phyloP scores from a whole-genome alignment of 345 rosid genomes.

The Lepidium didymum region DNA sequence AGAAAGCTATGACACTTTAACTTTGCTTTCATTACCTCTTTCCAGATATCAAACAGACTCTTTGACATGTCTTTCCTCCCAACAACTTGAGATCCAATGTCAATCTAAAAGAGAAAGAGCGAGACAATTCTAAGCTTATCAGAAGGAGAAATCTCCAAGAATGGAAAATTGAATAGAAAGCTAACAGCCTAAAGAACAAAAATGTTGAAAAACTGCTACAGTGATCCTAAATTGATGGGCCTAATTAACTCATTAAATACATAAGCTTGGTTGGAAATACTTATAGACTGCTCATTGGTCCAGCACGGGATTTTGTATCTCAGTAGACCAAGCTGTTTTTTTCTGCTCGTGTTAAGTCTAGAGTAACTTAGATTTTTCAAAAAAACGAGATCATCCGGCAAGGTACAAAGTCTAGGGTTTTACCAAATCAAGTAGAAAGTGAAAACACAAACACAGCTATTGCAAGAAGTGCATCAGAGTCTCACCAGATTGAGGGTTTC shows the following conservation, averaged over 20 bases:
- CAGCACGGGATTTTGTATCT: background rate
- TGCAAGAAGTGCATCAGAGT: slow-evolving; percentile 4
- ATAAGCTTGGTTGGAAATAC: background rate
- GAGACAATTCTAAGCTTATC: background rate
- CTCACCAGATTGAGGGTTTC: slow-evolving; percentile 79
- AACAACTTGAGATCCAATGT: slow-evolving; percentile 81
- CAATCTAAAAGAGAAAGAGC: slow-evolving; percentile 46
- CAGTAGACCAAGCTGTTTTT: background rate
- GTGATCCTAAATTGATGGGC: background rate
- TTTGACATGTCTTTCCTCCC: slow-evolving; percentile 86
- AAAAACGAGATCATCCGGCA: background rate
- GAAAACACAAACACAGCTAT: background rate
- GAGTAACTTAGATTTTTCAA: background rate
- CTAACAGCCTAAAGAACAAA: background rate
- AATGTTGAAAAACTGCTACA: background rate
- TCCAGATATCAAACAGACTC: slow-evolving; percentile 89
- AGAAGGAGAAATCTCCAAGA: background rate
- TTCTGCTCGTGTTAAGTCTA: background rate
- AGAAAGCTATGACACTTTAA: background rate
- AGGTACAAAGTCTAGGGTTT: background rate
- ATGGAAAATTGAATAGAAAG: background rate
- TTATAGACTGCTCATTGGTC: background rate
- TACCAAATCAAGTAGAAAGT: background rate
- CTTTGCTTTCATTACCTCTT: slow-evolving; percentile 51
- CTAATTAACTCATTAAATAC: background rate